Evolutionary conservation across 139 green algal species (phyloP).

Genomic region (Bryopsis sp.): DNA sequence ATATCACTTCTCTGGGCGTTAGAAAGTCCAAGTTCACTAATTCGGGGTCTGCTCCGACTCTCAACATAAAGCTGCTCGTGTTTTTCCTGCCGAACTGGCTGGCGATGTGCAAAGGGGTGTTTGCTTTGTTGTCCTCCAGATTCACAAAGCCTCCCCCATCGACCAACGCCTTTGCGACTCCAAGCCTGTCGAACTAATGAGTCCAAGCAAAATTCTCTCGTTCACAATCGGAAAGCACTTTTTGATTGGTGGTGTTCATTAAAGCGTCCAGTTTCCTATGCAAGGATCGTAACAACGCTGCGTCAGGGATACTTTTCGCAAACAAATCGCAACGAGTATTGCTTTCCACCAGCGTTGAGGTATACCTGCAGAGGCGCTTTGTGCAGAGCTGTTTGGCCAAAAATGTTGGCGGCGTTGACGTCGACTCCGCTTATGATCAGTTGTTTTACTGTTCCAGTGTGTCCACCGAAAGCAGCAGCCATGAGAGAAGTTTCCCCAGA

Average conservation of each 20-base stretch:
- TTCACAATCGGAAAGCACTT: no score
- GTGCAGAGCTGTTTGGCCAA: neutral
- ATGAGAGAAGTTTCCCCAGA: neutral
- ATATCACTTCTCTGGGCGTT: neutral
- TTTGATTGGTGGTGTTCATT: no score
- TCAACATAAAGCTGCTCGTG: neutral
- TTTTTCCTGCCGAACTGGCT: neutral
- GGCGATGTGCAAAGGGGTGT: slow-evolving; percentile 4
- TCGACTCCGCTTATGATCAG: neutral
- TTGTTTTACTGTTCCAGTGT: neutral
- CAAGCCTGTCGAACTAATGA: neutral
- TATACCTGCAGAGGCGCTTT: neutral
- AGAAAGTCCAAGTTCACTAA: neutral
- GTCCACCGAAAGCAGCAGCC: neutral
- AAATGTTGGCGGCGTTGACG: neutral
- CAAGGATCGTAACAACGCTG: no score
- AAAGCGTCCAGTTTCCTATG: no score
- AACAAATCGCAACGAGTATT: no score
- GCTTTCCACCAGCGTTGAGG: no score
- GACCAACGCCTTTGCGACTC: neutral
- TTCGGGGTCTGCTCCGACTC: neutral
- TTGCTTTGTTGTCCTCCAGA: slow-evolving; percentile 5
- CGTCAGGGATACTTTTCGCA: no score
- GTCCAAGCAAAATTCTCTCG: no score
- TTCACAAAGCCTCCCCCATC: neutral